These are phyloP conservation scores for Lithospermum erythrorhizon DNA, from an alignment of 257 asterid species.

Conservation along the genomic window DNA sequence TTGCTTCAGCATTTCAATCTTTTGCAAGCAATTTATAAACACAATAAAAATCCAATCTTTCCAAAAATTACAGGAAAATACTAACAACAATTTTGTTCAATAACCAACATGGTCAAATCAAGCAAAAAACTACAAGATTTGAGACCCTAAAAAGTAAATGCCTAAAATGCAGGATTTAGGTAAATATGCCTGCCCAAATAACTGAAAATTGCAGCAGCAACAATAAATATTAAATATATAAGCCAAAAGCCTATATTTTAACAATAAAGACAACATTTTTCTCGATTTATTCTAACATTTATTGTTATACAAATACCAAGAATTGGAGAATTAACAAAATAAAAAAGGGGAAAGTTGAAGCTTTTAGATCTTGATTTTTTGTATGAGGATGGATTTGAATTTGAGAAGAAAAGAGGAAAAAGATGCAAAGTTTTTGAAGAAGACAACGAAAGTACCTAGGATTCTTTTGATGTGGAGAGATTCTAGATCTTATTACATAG, in stretches of 20 bases:
- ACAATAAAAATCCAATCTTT: background rate
- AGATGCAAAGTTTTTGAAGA: background rate
- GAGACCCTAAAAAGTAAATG: background rate
- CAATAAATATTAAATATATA: background rate
- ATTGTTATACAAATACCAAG: background rate
- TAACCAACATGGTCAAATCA: no score
- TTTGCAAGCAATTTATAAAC: constrained; percentile 4
- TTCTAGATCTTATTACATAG: background rate
- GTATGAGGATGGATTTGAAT: background rate
- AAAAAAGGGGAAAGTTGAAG: background rate
- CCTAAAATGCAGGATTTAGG: background rate
- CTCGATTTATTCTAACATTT: background rate
- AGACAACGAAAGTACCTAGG: background rate
- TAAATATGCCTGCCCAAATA: background rate
- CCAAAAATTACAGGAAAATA: background rate
- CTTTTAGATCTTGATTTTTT: background rate
- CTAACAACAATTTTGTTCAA: background rate
- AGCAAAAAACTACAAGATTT: background rate
- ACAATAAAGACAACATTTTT: background rate
- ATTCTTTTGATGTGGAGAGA: no score
- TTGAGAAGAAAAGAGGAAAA: background rate
- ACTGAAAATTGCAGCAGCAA: background rate
- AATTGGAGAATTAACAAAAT: no score
- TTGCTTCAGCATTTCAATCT: constrained; percentile 54
- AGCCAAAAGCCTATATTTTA: background rate